These are phyloP conservation scores for Penstemon barbatus DNA, from an alignment of 257 asterid genomes.

Conservation along the genomic window DNA sequence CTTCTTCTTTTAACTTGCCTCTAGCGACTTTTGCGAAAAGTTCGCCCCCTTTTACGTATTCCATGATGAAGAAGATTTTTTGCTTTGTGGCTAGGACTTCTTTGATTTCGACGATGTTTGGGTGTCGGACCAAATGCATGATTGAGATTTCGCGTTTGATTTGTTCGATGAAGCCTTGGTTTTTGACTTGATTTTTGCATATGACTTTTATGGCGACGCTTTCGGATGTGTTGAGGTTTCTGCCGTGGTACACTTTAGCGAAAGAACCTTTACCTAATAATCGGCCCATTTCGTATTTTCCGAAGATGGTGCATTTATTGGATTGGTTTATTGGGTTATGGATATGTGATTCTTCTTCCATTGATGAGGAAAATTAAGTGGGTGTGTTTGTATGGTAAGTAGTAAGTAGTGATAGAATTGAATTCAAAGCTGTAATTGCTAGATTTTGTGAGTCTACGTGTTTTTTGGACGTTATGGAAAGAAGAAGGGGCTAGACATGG, in stretches of 20 bases:
- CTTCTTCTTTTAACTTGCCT: constrained; percentile 57
- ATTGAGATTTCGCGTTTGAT: constrained; percentile 73
- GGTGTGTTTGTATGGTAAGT: not conserved
- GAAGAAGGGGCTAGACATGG: not conserved
- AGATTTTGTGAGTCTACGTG: not conserved
- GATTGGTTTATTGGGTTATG: constrained; percentile 14
- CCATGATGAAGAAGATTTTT: constrained; percentile 75
- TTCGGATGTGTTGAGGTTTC: constrained; percentile 54
- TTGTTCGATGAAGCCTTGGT: constrained; percentile 60
- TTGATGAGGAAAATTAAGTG: not conserved
- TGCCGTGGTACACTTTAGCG: constrained; percentile 71
- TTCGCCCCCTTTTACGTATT: constrained; percentile 76
- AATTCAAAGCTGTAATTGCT: too few species aligned
- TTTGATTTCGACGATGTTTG: constrained; percentile 70
- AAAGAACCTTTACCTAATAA: constrained; percentile 78
- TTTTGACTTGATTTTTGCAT: constrained; percentile 59
- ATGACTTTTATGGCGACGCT: constrained; percentile 78
- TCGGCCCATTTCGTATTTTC: constrained; percentile 78
- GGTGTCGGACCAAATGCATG: constrained; percentile 74
- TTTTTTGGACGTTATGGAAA: not conserved
- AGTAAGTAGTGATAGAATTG: not conserved
- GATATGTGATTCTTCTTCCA: constrained; percentile 13
- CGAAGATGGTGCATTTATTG: constrained; percentile 47
- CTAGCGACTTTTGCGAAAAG: constrained; percentile 57
- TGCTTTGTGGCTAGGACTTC: constrained; percentile 85